A percentile compares a stretch with the other conserved stretches of the same genome.
Evolutionary conservation across 768 basidiomycete species (phyloP).

Genomic region (Clitopilus passeckerianus): DNA sequence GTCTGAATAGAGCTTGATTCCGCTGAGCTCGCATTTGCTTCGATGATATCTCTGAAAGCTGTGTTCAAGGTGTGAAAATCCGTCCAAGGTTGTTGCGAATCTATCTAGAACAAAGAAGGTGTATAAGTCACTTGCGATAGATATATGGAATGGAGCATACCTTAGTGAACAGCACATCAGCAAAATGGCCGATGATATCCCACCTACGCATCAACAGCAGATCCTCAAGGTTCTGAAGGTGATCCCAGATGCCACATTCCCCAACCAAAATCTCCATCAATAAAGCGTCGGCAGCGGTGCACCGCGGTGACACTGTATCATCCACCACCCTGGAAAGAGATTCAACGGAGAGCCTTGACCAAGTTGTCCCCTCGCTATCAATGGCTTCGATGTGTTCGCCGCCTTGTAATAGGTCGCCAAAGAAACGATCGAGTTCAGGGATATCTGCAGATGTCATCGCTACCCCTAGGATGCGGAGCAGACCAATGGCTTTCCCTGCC

Average conservation of each 20-base stretch:
- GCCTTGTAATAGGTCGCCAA: background rate
- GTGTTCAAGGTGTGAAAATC: conserved; percentile 85
- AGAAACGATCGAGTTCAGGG: conserved; percentile 6
- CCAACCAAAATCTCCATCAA: conserved; percentile 57
- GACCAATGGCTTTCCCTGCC: conserved; percentile 74
- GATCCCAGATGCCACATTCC: conserved; percentile 61
- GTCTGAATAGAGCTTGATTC: conserved; percentile 55
- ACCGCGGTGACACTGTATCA: conserved; percentile 57
- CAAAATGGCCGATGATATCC: conserved; percentile 72
- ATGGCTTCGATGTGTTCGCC: background rate
- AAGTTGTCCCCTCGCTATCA: conserved; percentile 13
- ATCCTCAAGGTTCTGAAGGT: conserved; percentile 61
- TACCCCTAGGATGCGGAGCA: conserved; percentile 58
- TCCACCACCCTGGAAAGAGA: conserved; percentile 57
- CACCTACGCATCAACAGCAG: conserved; percentile 73
- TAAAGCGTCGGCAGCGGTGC: conserved; percentile 42
- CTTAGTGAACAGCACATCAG: conserved; percentile 70
- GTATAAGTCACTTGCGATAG: background rate
- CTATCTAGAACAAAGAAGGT: conserved; percentile 47
- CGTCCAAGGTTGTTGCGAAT: conserved; percentile 63
- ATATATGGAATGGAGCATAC: conserved; percentile 27
- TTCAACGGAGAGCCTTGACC: conserved; percentile 55
- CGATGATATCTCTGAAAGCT: conserved; percentile 64
- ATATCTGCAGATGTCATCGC: conserved; percentile 12
- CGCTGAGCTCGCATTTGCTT: conserved; percentile 35